Evolutionary conservation across 305 asterid species (phyloP).

Genomic region (Plantago coronopus): DNA sequence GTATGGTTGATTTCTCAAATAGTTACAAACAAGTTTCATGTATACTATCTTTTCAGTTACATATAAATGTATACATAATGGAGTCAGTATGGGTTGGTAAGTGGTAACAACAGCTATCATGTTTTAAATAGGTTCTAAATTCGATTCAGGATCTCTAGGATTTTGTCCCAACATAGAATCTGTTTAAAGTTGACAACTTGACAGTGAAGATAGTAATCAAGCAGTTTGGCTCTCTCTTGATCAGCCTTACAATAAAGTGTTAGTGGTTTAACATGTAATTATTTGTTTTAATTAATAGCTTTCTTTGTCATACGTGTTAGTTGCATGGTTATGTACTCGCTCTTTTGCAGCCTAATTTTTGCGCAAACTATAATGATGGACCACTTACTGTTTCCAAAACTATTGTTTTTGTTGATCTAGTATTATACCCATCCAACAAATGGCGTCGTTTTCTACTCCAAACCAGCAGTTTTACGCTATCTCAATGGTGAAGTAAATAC

Average conservation of each 20-base stretch:
- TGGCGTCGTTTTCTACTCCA: slow-evolving; percentile 47
- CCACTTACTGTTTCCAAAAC: not conserved
- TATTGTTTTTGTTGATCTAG: slow-evolving; percentile 34
- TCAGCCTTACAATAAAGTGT: not conserved
- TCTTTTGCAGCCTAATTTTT: not conserved
- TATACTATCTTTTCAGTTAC: too few species aligned
- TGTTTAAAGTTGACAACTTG: too few species aligned
- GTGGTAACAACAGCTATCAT: too few species aligned
- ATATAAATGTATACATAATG: too few species aligned
- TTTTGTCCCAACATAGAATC: too few species aligned
- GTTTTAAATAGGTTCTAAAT: too few species aligned
- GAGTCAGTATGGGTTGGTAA: too few species aligned
- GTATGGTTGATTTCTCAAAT: too few species aligned
- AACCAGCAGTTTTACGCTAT: slow-evolving; percentile 62
- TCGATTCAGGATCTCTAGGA: too few species aligned
- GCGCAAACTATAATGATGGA: not conserved
- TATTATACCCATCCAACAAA: slow-evolving; percentile 46
- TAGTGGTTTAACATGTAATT: not conserved
- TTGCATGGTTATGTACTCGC: not conserved
- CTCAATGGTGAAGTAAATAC: slow-evolving; percentile 32
- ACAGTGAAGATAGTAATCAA: too few species aligned
- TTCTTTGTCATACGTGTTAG: not conserved
- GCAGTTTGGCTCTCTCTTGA: too few species aligned
- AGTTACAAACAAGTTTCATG: too few species aligned
- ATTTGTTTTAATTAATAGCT: not conserved